Base-by-base conservation (phyloP, 306 rosid genomes). In the Fragaria iinumae region DNA sequence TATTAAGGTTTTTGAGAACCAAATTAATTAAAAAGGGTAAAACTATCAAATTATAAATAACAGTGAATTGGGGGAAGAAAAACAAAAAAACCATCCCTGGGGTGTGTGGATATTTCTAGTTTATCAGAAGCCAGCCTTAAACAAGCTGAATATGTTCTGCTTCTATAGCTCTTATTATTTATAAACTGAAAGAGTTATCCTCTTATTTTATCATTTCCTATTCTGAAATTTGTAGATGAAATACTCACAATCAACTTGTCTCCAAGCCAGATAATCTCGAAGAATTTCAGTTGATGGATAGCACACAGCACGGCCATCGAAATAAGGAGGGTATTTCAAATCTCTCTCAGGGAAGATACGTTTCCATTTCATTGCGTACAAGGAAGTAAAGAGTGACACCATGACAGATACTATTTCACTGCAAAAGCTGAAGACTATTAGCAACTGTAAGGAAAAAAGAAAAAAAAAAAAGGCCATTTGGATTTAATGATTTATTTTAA, bases 161-260 rank as follows among this genome's bases (percentile, higher is more conserved):
- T 20, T n/a, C 36, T 27, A 29, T 62, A 53, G 65, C 16, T 71
- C 44, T 68, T 70, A 8, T 10, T 20, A 5, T 32, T 50, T 39
- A 76, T 17, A 21, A 52, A 45, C 14, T 36, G n/a, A 5, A 36
- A 71, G 41, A 41, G 32, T 59, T 47, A 23, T 21, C 4, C 36
- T n/a, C 9, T 56, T 53, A 20, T n/a, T 2, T 57, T 1, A n/a
- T 20, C 11, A 13, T 7, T 44, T 6, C 18, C 0, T 71, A 49
- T 39, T 17, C 23, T 52, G 12, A 29, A 27, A 38, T 1, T 44
- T 34, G 29, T 6, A 43, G 43, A n/a, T 74, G 34, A 75, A 72
- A 65, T 41, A 87, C 90, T 82, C 73, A 87, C 97, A 91, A 88
- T 93, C 97, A 72, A 93, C 98, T 83, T 90, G 98, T 80, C 98